These are phyloP conservation scores for Bimuria novae-zelandiae DNA, from an alignment of 2,329 filamentous ascomycete species.

Conservation along the genomic window DNA sequence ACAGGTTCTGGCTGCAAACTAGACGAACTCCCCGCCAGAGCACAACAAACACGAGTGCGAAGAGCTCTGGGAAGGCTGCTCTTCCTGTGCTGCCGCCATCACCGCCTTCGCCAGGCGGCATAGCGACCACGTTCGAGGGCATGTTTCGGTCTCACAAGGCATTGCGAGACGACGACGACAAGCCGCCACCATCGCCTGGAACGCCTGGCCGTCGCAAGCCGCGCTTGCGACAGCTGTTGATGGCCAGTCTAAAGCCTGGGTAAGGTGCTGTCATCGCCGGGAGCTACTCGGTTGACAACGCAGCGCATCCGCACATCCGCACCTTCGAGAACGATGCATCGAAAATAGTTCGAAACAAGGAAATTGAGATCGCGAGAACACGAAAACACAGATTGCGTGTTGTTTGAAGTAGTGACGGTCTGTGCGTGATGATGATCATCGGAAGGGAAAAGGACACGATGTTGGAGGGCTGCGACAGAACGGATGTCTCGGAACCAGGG, in stretches of 20 bases:
- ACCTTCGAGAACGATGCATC: background rate
- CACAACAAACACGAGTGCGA: background rate
- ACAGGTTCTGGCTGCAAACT: conserved; percentile 39
- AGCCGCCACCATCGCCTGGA: conserved; percentile 3
- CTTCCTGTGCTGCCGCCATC: conserved; percentile 18
- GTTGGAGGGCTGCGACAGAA: too few species aligned
- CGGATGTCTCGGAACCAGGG: background rate
- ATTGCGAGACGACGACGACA: background rate
- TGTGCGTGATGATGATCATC: conserved; percentile 1
- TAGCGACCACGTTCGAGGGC: background rate
- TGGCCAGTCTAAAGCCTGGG: conserved; percentile 7
- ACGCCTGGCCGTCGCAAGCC: conserved; percentile 8
- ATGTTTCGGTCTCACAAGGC: conserved; percentile 5
- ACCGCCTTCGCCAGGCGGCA: conserved; percentile 3
- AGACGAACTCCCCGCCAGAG: background rate
- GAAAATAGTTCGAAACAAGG: conserved; percentile 3
- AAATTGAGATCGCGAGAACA: background rate
- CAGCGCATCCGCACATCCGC: background rate
- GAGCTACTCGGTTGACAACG: background rate
- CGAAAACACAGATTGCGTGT: background rate
- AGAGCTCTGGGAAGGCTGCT: conserved; percentile 3
- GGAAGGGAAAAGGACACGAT: too few species aligned
- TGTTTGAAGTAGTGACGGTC: background rate
- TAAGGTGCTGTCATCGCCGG: conserved; percentile 1
- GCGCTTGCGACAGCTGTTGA: conserved; percentile 10